Evolutionary conservation across 2,329 filamentous ascomycete genomes (phyloP).

Genomic region (Colletotrichum endophyticum): DNA sequence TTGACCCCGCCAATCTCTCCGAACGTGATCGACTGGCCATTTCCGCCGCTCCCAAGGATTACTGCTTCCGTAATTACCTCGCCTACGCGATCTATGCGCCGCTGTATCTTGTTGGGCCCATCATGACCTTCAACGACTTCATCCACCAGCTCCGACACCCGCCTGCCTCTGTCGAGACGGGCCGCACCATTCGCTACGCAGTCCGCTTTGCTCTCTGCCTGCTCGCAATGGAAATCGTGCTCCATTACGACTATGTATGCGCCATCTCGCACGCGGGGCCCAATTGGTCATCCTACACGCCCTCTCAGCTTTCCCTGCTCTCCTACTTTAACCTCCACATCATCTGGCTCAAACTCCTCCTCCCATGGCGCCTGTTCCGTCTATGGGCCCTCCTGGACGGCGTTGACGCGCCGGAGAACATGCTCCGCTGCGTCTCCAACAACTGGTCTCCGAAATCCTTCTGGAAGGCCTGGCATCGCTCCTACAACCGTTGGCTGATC

Average conservation of each 20-base stretch:
- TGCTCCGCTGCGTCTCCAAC: conserved; percentile 94
- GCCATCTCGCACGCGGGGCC: conserved; percentile 86
- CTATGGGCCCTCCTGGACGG: conserved; percentile 93
- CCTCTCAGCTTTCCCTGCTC: conserved; percentile 86
- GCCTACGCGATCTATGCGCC: conserved; percentile 92
- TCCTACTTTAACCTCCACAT: conserved; percentile 96
- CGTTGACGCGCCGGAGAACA: conserved; percentile 96
- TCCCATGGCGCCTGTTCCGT: conserved; percentile 98
- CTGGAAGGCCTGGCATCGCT: conserved; percentile 96
- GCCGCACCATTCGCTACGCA: conserved; percentile 80
- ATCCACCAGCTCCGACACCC: conserved; percentile 82
- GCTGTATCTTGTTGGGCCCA: conserved; percentile 90
- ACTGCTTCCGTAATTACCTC: conserved; percentile 83
- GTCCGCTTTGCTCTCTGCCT: conserved; percentile 82
- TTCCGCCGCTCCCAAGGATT: conserved; percentile 75
- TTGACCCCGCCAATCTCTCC: conserved; percentile 85
- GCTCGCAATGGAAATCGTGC: conserved; percentile 86
- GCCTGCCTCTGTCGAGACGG: conserved; percentile 70
- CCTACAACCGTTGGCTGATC: conserved; percentile 92
- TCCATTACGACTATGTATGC: conserved; percentile 92
- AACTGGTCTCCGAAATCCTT: conserved; percentile 92
- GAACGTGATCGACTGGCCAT: conserved; percentile 85
- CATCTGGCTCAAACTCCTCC: conserved; percentile 96
- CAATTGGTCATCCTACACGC: conserved; percentile 82
- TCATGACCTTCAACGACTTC: conserved; percentile 98